Conservation (phyloP, 208 protist genomes). For the Leishmania gerbilli region DNA sequence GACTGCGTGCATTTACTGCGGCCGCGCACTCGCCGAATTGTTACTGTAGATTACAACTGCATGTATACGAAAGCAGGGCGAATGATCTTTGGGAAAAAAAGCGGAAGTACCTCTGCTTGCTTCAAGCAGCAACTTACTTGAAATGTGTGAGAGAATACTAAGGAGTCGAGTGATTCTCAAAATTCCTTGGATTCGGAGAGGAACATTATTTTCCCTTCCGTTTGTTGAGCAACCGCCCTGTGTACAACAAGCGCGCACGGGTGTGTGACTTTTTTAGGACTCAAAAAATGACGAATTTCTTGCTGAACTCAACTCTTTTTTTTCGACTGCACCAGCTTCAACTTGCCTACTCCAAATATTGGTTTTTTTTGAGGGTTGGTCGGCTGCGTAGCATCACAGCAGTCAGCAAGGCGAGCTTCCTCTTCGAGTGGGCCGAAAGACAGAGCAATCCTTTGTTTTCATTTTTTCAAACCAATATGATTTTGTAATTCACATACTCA, state of each 20-base stretch:
- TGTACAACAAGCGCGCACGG: background rate
- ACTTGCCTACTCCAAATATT: background rate
- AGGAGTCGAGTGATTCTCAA: too few species aligned
- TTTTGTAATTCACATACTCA: background rate
- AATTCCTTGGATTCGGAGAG: background rate
- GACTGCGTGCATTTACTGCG: slow-evolving; percentile 78
- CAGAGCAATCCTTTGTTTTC: background rate
- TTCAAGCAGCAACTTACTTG: background rate
- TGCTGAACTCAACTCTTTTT: background rate
- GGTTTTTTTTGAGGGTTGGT: background rate
- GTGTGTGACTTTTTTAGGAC: background rate
- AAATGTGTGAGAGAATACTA: background rate
- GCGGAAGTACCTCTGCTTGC: background rate
- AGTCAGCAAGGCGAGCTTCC: background rate
- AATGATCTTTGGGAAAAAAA: background rate
- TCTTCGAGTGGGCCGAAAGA: background rate
- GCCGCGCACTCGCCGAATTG: slow-evolving; percentile 9
- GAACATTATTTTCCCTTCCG: too few species aligned
- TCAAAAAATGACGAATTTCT: slow-evolving; percentile 7
- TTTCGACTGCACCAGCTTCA: background rate
- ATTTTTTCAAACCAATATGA: slow-evolving; percentile 3
- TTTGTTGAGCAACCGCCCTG: background rate
- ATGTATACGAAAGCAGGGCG: too few species aligned
- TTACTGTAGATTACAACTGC: background rate
- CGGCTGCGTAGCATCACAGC: background rate